phyloP scores from a whole-genome alignment of 768 basidiomycete genomes.

The Mycena belliarum region DNA sequence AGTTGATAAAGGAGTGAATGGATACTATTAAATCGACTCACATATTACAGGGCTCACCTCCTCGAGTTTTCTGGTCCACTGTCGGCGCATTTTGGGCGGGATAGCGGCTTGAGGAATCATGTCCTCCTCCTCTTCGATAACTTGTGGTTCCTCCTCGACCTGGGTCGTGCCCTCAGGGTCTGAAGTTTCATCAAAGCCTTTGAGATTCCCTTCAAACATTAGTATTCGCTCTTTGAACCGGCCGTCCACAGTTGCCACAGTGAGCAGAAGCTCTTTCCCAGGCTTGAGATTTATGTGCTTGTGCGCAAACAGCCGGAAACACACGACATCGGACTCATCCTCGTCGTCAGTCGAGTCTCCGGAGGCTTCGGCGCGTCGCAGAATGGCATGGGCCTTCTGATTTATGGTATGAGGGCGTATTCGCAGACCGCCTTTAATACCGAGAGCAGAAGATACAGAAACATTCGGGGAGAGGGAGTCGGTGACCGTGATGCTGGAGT shows the following conservation, averaged over 20 bases:
- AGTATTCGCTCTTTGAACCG: slow-evolving; percentile 57
- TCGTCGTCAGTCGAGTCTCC: slow-evolving; percentile 47
- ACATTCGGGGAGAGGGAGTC: slow-evolving; percentile 29
- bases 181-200: slow-evolving; percentile 34
- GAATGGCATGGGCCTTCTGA: slow-evolving; percentile 68
- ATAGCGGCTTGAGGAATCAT: slow-evolving; percentile 36
- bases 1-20: slow-evolving; percentile 2
- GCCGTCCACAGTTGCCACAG: slow-evolving; percentile 54
- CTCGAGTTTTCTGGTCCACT: slow-evolving; percentile 54
- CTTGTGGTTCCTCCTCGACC: slow-evolving; percentile 35
- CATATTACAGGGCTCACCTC: slow-evolving; percentile 40
- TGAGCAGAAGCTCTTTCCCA: slow-evolving; percentile 69
- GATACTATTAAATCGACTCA: slow-evolving; percentile 31
- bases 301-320: slow-evolving; percentile 66
- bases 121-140: slow-evolving; percentile 40
- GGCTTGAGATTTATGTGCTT: slow-evolving; percentile 72
- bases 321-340: slow-evolving; percentile 40
- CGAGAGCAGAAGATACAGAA: slow-evolving; percentile 56
- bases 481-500: slow-evolving; percentile 37
- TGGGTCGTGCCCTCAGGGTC: slow-evolving; percentile 35
- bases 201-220: slow-evolving; percentile 56
- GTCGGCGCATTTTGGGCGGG: slow-evolving; percentile 66
- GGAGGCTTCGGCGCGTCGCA: slow-evolving; percentile 58
- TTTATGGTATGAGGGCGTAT: slow-evolving; percentile 66
- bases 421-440: slow-evolving; percentile 61